These are phyloP conservation scores for Starmera pachycereana DNA, from an alignment of 805 yeast species.

Conservation along the genomic window DNA sequence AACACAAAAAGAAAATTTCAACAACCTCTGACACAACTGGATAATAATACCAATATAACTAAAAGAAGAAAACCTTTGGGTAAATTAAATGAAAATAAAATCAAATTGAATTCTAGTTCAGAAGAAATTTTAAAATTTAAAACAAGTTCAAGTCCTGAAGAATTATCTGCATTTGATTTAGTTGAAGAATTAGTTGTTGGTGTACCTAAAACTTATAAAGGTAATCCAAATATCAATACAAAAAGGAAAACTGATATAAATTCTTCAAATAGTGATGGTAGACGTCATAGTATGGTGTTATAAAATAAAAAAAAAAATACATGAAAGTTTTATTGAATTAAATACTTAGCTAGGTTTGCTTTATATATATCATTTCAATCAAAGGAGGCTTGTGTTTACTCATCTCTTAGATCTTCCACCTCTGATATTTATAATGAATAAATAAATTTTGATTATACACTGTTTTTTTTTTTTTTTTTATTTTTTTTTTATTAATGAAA, in stretches of 20 bases:
- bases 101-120: constrained; percentile 3
- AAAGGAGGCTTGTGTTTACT: no score
- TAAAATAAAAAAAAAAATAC: neutral
- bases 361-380: no score
- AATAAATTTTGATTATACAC: no score
- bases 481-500: no score
- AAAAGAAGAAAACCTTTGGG: constrained; percentile 18
- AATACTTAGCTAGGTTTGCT: no score
- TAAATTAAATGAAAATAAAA: constrained; percentile 9
- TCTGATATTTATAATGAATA: no score
- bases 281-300: constrained; percentile 17
- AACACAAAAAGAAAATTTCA: neutral
- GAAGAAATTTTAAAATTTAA: constrained; percentile 3
- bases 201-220: constrained; percentile 18
- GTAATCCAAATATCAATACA: constrained; percentile 11
- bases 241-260: constrained; percentile 3
- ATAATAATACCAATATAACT: constrained; percentile 10
- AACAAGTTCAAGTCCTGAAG: constrained; percentile 8
- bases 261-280: constrained; percentile 4
- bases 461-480: no score
- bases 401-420: no score
- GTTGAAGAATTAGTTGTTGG: constrained; percentile 20
- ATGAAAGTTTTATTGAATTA: no score
- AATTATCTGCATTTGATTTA: constrained; percentile 19
- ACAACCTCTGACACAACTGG: constrained; percentile 10